phyloP scores from a whole-genome alignment of 2,329 filamentous ascomycete species.

The Ambrosiella xylebori region DNA sequence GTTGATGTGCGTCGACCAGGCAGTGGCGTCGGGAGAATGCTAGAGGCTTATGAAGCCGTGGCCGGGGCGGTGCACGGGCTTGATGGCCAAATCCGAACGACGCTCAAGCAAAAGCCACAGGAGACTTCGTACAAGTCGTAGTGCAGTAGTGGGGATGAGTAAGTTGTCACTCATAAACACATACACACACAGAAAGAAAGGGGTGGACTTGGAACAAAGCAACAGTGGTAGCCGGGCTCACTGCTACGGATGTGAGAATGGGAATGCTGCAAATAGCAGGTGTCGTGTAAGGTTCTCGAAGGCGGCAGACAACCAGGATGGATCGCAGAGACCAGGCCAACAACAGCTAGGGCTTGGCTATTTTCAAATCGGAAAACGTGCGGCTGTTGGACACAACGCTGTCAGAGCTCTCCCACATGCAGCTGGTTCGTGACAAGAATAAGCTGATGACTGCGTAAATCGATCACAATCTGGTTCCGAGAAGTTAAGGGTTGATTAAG shows the following conservation, averaged over 20 bases:
- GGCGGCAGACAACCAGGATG: neutral
- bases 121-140: neutral
- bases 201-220: neutral
- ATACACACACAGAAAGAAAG: neutral
- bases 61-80: constrained; percentile 2
- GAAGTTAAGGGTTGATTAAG: no score
- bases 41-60: neutral
- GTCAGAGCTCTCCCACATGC: no score
- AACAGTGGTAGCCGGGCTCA: neutral
- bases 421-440: no score
- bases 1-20: neutral
- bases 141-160: neutral
- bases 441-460: no score
- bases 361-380: no score
- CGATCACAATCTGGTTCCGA: no score
- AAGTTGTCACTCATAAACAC: no score
- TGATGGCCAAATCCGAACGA: neutral
- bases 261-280: neutral
- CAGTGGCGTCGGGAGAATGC: neutral
- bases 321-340: neutral
- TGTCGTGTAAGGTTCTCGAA: constrained; percentile 4
- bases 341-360: neutral
- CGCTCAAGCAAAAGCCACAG: neutral
- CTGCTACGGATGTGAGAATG: neutral
- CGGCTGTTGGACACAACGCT: no score